phyloP scores from a whole-genome alignment of 2,329 filamentous ascomycete species.

The Alternaria arborescens region DNA sequence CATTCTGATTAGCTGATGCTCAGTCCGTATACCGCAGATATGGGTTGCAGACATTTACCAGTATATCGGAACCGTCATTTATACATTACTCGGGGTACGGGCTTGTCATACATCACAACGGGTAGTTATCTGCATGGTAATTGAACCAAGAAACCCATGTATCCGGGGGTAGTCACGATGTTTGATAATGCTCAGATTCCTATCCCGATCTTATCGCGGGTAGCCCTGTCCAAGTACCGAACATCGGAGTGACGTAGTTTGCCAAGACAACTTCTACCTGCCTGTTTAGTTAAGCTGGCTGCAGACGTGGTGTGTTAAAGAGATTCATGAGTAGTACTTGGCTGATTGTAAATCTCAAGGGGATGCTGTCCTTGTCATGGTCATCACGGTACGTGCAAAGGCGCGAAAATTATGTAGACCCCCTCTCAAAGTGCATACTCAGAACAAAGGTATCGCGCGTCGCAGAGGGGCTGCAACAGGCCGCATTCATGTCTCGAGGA shows the following conservation, averaged over 20 bases:
- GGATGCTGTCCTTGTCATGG: not conserved
- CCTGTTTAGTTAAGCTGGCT: constrained; percentile 13
- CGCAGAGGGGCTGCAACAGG: no score
- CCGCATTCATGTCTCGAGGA: no score
- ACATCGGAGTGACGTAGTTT: constrained; percentile 35
- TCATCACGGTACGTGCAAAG: not conserved
- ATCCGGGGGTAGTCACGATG: constrained; percentile 16
- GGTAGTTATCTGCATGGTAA: constrained; percentile 11
- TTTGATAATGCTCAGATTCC: constrained; percentile 21
- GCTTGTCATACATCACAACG: constrained; percentile 7
- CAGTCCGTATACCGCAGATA: not conserved
- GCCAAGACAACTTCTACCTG: constrained; percentile 25
- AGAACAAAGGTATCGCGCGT: not conserved
- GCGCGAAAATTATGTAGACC: not conserved
- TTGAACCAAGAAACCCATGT: not conserved
- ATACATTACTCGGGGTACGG: not conserved
- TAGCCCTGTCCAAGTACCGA: constrained; percentile 18
- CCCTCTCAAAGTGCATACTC: not conserved
- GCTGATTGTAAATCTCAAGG: not conserved
- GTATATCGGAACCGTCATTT: not conserved
- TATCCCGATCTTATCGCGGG: constrained; percentile 27
- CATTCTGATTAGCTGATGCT: constrained; percentile 13
- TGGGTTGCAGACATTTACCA: constrained; percentile 1
- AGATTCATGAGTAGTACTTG: not conserved
- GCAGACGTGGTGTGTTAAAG: not conserved